phyloP scores from a whole-genome alignment of 768 basidiomycete species.

The Hygrophorus russula region DNA sequence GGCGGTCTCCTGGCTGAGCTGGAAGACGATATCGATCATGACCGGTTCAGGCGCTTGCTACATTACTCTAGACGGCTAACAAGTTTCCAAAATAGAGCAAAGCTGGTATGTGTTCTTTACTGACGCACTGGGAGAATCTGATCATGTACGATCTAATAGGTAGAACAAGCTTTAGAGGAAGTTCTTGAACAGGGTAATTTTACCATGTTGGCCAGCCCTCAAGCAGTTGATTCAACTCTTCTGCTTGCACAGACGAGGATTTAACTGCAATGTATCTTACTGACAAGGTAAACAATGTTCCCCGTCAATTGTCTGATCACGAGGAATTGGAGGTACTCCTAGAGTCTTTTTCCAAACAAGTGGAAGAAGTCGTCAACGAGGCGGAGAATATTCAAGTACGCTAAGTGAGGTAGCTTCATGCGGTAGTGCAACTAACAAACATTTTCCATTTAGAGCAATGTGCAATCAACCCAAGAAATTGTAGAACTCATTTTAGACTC shows the following conservation, averaged over 20 bases:
- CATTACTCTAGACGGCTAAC: constrained; percentile 86
- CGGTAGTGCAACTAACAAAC: neutral
- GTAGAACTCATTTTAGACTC: constrained; percentile 94
- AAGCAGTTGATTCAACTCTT: neutral
- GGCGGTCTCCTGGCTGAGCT: constrained; percentile 85
- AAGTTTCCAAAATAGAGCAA: constrained; percentile 86
- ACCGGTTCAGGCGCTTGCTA: constrained; percentile 83
- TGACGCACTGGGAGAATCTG: neutral
- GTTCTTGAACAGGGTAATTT: constrained; percentile 72
- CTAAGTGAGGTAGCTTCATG: constrained; percentile 1
- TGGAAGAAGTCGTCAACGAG: constrained; percentile 93
- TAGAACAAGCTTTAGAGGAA: constrained; percentile 85
- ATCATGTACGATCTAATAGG: constrained; percentile 30
- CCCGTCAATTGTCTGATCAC: constrained; percentile 68
- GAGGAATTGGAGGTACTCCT: constrained; percentile 88
- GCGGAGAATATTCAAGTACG: constrained; percentile 75
- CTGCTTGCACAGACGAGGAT: constrained; percentile 64
- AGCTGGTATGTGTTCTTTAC: constrained; percentile 39
- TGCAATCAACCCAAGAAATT: constrained; percentile 96
- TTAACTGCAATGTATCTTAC: constrained; percentile 92
- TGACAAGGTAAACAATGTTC: constrained; percentile 57
- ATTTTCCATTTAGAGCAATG: constrained; percentile 59
- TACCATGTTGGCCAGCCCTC: constrained; percentile 3
- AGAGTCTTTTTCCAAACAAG: constrained; percentile 94
- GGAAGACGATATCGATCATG: constrained; percentile 91